Conservation (phyloP, 1,284 basidiomycete species). For the Golubevia pallescens region DNA sequence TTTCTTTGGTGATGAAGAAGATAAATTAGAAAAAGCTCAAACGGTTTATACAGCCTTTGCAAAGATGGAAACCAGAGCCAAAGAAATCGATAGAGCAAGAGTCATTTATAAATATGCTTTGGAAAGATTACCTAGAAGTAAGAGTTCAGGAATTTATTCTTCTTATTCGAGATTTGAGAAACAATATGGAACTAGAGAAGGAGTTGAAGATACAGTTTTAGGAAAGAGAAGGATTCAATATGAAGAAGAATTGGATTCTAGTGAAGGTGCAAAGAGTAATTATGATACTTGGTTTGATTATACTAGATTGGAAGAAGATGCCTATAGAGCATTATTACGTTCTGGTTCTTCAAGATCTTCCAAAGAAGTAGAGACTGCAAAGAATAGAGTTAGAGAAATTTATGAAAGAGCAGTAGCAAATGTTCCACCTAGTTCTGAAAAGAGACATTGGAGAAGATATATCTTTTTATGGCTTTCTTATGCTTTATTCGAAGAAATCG, state of each 20-base stretch:
- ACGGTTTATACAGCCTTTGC: constrained; percentile 94
- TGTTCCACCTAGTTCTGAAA: constrained; percentile 85
- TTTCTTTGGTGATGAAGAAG: constrained; percentile 96
- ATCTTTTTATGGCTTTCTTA: constrained; percentile 96
- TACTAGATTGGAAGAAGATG: constrained; percentile 87
- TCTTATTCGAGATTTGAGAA: constrained; percentile 98
- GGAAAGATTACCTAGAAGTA: constrained; percentile 84
- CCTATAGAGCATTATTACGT: constrained; percentile 68
- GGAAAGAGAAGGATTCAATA: constrained; percentile 97
- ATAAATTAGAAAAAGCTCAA: constrained; percentile 95
- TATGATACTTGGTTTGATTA: constrained; percentile 99
- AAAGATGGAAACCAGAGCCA: constrained; percentile 93
- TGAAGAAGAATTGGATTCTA: constrained; percentile 65
- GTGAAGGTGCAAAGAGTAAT: constrained; percentile 73
- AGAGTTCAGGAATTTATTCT: constrained; percentile 82
- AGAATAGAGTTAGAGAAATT: constrained; percentile 80
- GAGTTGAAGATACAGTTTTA: constrained; percentile 90
- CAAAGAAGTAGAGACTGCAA: constrained; percentile 66
- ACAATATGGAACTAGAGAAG: constrained; percentile 86
- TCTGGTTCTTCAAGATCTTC: constrained; percentile 26
- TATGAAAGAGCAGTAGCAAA: constrained; percentile 97
- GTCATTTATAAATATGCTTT: constrained; percentile 98
- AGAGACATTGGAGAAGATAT: constrained; percentile 80
- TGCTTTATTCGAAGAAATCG: constrained; percentile 95
- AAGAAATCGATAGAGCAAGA: constrained; percentile 93